Base-by-base conservation (phyloP, 352 stramenopile genomes). In the Globisporangium echinulatum region DNA sequence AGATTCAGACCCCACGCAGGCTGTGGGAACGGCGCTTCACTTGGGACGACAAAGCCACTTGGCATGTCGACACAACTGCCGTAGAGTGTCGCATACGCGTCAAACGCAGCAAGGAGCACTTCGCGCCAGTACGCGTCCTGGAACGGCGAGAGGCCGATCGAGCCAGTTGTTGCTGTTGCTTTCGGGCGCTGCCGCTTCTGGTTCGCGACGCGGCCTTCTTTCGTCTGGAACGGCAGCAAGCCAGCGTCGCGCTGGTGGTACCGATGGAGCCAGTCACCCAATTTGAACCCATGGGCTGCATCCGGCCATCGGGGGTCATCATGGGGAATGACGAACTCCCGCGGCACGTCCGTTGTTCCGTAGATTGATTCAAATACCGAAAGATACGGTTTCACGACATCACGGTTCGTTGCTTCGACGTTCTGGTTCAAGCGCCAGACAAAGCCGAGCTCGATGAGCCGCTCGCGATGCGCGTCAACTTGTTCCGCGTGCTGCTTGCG, bases 371-470 rank as follows among this genome's bases (percentile, higher is more conserved):
- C 88, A 73, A 91, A 98, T 13, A 97, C 63, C 19, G 68, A 56
- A 10, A 88, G 59, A 50, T 80, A 86, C 14, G 77, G 68, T 37
- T 82, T 67, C 25, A 86, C 78, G 43, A 85, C 69, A 7, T 87
- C 75, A 42, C 76, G 77, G 49, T 79, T 80, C 25, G 67, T 81
- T 19, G 68, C 62, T 33, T 69, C 72, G 4, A 70, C 71, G 11
- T 71, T 80, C 54, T 85, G 69, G 49, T 84, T 74, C n/a, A 87
- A 70, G n/a, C 78, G 83, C 91, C 94, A 98, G 36, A 91, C 72
- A 67, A 98, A 98, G 9, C 92, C 94, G 17, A 98, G 69, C 14
- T 83, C 71, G 46, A 96, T 80, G 33, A 98, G 70, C 19, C 88
- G 70, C 3, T 94, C 69, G 40, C 75, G 86, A 51, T 94, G 71